These are phyloP conservation scores for Stevia rebaudiana DNA, from an alignment of 140 eudicot species.

Conservation along the genomic window DNA sequence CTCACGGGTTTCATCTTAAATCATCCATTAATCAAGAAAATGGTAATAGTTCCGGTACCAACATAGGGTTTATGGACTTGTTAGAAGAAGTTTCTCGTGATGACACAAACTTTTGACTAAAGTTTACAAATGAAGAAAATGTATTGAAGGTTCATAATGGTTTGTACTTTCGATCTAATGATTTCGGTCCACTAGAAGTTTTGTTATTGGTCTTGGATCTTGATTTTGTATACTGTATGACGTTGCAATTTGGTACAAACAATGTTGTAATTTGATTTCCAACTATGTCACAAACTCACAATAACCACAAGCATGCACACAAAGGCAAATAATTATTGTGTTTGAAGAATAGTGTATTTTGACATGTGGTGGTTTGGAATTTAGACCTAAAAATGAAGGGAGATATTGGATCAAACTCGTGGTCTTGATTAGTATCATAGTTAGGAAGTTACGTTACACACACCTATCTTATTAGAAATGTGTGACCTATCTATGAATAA, in stretches of 20 bases:
- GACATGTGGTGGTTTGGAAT: too few relatives aligned
- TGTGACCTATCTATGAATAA: too few relatives aligned
- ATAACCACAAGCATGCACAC: background rate
- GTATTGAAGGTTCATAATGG: conserved; percentile 12
- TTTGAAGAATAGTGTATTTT: too few relatives aligned
- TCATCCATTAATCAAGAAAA: conserved; percentile 17
- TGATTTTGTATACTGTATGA: background rate
- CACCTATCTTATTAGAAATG: too few relatives aligned
- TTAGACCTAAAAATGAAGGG: too few relatives aligned
- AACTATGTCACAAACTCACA: background rate
- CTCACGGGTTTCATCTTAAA: conserved; percentile 25
- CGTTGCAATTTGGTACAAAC: conserved; percentile 1
- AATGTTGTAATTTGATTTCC: background rate
- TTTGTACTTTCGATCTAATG: conserved; percentile 7
- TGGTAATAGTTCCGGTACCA: background rate
- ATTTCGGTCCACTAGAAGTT: background rate
- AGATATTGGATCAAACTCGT: too few relatives aligned
- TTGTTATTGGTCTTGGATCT: background rate
- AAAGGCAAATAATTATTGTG: too few relatives aligned
- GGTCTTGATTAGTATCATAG: too few relatives aligned
- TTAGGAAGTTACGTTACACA: too few relatives aligned
- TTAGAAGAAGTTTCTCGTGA: conserved; percentile 71
- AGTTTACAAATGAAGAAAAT: conserved; percentile 10
- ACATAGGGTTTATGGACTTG: conserved; percentile 66
- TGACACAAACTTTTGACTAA: conserved; percentile 16